Conservation (phyloP, 331 rosid genomes). For the Dryas integrifolia region DNA sequence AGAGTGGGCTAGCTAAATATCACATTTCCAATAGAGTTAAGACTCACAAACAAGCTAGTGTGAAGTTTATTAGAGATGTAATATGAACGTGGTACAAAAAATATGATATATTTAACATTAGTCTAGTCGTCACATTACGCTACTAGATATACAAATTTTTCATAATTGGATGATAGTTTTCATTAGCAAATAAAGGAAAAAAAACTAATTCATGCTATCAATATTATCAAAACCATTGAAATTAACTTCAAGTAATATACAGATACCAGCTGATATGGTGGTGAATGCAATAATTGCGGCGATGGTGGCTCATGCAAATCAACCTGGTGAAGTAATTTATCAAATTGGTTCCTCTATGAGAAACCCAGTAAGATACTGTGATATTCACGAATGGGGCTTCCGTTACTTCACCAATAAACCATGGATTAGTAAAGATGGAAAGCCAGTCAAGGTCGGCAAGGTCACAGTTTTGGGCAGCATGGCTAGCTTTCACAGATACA, state of each 20-base stretch:
- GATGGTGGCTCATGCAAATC: conserved; percentile 55
- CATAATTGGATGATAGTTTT: too few relatives aligned
- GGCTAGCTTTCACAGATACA: conserved; percentile 58
- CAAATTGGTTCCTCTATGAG: conserved; percentile 72
- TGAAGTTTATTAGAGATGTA: too few relatives aligned
- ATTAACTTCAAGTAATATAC: neutral
- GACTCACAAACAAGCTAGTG: too few relatives aligned
- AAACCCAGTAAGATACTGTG: conserved; percentile 40
- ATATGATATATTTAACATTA: too few relatives aligned
- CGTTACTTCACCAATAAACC: conserved; percentile 61
- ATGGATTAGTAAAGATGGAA: conserved; percentile 60
- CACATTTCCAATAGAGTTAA: too few relatives aligned
- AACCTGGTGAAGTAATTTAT: conserved; percentile 40
- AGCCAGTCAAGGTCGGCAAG: conserved; percentile 43
- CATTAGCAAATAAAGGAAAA: too few relatives aligned
- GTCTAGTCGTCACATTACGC: too few relatives aligned
- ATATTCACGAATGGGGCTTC: conserved; percentile 30
- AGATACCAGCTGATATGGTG: conserved; percentile 90
- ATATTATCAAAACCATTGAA: neutral
- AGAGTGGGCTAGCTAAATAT: too few relatives aligned
- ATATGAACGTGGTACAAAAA: too few relatives aligned
- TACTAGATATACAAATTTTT: too few relatives aligned
- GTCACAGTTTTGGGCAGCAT: conserved; percentile 33
- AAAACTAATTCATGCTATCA: neutral
- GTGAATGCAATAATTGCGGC: conserved; percentile 66